Evolutionary conservation across 2,329 filamentous ascomycete genomes (phyloP).

Genomic region (Ceratocystis eucalypticola): DNA sequence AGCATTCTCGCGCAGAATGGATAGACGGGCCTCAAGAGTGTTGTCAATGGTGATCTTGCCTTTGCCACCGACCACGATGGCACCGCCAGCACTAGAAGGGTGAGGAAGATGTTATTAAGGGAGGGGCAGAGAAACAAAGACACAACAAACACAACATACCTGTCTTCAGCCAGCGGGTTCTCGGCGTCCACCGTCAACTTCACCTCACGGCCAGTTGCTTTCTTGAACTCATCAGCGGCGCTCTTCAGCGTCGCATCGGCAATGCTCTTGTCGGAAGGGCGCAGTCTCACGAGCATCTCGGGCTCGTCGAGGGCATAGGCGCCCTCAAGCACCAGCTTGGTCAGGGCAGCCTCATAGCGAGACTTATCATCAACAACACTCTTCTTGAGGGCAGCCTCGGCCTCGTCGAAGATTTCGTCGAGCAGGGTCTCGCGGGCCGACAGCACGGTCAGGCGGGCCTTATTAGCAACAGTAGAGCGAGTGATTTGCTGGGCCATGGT

Average conservation of each 20-base stretch:
- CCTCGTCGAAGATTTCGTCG: constrained; percentile 74
- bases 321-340: constrained; percentile 75
- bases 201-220: constrained; percentile 56
- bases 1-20: constrained; percentile 69
- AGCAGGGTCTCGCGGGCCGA: constrained; percentile 79
- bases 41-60: constrained; percentile 99
- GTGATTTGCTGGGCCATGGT: constrained; percentile 98
- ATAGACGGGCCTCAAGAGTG: constrained; percentile 84
- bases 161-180: constrained; percentile 64
- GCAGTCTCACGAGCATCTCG: constrained; percentile 58
- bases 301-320: constrained; percentile 77
- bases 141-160: constrained; percentile 42
- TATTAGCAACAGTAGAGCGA: constrained; percentile 89
- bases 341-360: constrained; percentile 64
- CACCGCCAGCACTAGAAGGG: constrained; percentile 54
- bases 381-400: constrained; percentile 54
- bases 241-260: constrained; percentile 66
- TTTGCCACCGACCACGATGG: constrained; percentile 62
- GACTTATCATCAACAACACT: constrained; percentile 49
- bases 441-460: constrained; percentile 81
- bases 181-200: constrained; percentile 62
- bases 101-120: not conserved
- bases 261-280: constrained; percentile 64
- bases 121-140: not conserved
- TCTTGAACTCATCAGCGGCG: constrained; percentile 73